Evolutionary conservation across 1,284 basidiomycete genomes (phyloP), one percentile per base, ranked within the genome.

Genomic region (Leccinum insolens): DNA sequence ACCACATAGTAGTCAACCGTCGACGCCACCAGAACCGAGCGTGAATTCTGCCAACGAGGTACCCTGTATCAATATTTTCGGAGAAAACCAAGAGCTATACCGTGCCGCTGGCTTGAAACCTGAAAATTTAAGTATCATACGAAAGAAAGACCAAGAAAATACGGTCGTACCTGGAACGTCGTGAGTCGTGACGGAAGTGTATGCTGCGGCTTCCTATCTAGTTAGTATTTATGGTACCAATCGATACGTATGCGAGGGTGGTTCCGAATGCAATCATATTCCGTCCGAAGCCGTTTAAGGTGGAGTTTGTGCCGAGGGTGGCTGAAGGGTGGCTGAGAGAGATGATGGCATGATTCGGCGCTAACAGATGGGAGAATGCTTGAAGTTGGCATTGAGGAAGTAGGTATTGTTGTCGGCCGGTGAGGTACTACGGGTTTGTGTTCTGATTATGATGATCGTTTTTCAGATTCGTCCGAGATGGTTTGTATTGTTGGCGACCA

Each of bases 21-120:
- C 34, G 4, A 34, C 11, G 22, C 70, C 75, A 46, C 63, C 63
- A 15, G 70, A 7, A 12, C 73, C 66, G 7, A 90, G 78, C 17
- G 85, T 89, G 76, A 82, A 89, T 70, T 89, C 87, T 6, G 86
- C 88, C 22, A 89, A 78, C n/a, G 84, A 83, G 5, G 85, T 83
- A 69, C 88, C 86, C 84, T 79, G 34, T 15, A 37, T 55, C 61
- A 59, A 34, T 22, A 44, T 46, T 39, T 12, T 20, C 12, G 41
- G 41, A 41, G 15, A 15, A 2, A 52, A 55, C 3, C 2, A 20
- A 1, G 59, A 55, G 31, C 63, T 78, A 70, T 72, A 87, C 87
- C 20, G 85, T 86, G 52, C 80, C 83, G 63, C 74, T 72, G 8
- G 78, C 70, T 71, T 22, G 78, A 76, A 28, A 78, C 76, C 77